Percentiles rank a stretch among this genome's conserved stretches.
phyloP scores from a whole-genome alignment of 1,139 yeast species.

The Yamadazyma jaroonii region DNA sequence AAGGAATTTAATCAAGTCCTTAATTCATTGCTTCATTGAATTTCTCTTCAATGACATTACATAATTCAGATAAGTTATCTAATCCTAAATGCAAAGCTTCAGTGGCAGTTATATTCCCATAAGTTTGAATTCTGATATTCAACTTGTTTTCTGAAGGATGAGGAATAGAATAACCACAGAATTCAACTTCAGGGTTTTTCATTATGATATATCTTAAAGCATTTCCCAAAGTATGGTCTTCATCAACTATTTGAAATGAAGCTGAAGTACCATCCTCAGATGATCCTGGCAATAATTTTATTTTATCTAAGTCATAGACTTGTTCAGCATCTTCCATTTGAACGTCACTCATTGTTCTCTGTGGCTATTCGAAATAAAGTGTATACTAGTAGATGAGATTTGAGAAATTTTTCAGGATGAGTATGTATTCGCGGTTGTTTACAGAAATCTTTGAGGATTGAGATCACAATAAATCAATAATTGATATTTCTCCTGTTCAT shows the following conservation, averaged over 20 bases:
- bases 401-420: conserved; percentile 1
- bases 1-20: no score
- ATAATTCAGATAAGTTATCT: conserved; percentile 77
- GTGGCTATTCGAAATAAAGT: not conserved
- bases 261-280: conserved; percentile 95
- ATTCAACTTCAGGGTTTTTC: conserved; percentile 97
- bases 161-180: conserved; percentile 98
- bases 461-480: not conserved
- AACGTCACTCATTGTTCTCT: conserved; percentile 4
- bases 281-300: conserved; percentile 77
- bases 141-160: conserved; percentile 93
- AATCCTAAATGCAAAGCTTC: conserved; percentile 93
- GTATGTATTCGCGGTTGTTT: conserved; percentile 1
- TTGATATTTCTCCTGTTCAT: not conserved
- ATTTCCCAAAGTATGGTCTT: conserved; percentile 94
- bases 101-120: conserved; percentile 82
- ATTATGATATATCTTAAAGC: conserved; percentile 89
- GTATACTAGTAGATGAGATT: conserved; percentile 1
- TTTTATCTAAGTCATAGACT: conserved; percentile 49
- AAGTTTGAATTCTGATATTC: conserved; percentile 91
- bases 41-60: conserved; percentile 77
- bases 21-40: conserved; percentile 47
- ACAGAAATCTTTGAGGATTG: conserved; percentile 2
- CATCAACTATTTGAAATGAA: conserved; percentile 87
- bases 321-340: conserved; percentile 24